A percentile compares a stretch with the other conserved stretches of the same genome.
These are phyloP conservation scores for Micractinium sp. DNA, from an alignment of 139 green algal genomes.

Conservation along the genomic window DNA sequence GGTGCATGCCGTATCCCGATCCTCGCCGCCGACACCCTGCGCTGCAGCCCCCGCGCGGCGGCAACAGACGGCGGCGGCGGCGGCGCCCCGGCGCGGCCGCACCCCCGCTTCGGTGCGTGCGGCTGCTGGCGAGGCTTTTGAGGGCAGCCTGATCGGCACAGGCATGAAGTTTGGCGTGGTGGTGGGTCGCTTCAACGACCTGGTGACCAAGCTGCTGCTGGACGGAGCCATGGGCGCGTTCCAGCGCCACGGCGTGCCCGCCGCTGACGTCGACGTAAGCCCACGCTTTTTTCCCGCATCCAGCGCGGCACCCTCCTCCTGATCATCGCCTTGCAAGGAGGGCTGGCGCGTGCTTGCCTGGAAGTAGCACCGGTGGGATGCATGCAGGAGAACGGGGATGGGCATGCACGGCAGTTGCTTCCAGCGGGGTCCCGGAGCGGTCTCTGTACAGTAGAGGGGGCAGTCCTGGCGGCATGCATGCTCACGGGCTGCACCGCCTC, in stretches of 20 bases:
- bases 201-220: conserved; percentile 93
- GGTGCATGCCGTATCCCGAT: not conserved
- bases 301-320: not conserved
- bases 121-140: conserved; percentile 2
- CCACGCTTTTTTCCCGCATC: no score
- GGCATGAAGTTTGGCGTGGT: conserved; percentile 76
- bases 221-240: conserved; percentile 84
- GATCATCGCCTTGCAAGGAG: not conserved
- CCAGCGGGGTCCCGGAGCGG: no score
- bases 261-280: conserved; percentile 76
- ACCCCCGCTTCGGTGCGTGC: not conserved
- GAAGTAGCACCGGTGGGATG: no score
- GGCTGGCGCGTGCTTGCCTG: not conserved
- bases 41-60: not conserved
- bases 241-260: conserved; percentile 69
- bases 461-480: no score
- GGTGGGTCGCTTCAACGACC: conserved; percentile 93
- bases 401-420: not conserved
- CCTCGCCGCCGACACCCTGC: not conserved
- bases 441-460: no score
- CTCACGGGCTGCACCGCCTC: no score
- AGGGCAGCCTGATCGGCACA: conserved; percentile 46
- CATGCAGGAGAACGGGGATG: no score
- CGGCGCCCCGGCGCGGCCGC: not conserved
- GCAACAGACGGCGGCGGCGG: conserved; percentile 16